Evolutionary conservation across 2,329 filamentous ascomycete species (phyloP).

Genomic region (Neospermospora avenae): DNA sequence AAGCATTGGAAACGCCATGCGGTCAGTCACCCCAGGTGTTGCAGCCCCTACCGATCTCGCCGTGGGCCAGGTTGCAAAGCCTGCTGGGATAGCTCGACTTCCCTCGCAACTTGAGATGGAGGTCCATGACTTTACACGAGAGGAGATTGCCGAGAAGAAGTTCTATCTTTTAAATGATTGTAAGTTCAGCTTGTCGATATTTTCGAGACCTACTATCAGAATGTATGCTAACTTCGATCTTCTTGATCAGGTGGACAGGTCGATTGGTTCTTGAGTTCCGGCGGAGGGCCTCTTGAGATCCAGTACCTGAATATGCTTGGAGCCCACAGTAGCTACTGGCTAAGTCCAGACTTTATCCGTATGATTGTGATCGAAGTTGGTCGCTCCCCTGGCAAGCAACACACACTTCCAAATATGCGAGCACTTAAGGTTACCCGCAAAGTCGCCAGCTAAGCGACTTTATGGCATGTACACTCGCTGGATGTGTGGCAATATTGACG

Average conservation of each 20-base stretch:
- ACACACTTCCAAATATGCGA: slow-evolving; percentile 55
- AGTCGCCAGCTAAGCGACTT: neutral
- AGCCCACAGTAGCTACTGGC: slow-evolving; percentile 94
- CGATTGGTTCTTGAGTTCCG: slow-evolving; percentile 81
- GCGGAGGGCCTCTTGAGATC: slow-evolving; percentile 84
- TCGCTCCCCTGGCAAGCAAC: slow-evolving; percentile 62
- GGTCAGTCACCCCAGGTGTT: slow-evolving; percentile 57
- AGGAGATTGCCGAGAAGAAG: slow-evolving; percentile 88
- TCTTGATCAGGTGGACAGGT: slow-evolving; percentile 62
- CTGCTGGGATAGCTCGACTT: slow-evolving; percentile 42
- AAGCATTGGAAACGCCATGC: slow-evolving; percentile 60
- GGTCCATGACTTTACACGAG: slow-evolving; percentile 88
- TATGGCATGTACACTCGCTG: neutral
- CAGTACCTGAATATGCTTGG: slow-evolving; percentile 97
- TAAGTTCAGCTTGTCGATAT: neutral
- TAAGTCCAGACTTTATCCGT: slow-evolving; percentile 79
- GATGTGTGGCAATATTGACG: neutral
- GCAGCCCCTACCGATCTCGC: slow-evolving; percentile 34
- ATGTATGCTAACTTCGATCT: neutral
- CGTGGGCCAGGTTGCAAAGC: slow-evolving; percentile 37
- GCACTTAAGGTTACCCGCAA: slow-evolving; percentile 47
- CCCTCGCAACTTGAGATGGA: slow-evolving; percentile 81
- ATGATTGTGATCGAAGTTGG: slow-evolving; percentile 89
- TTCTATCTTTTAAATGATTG: slow-evolving; percentile 91
- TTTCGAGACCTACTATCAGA: neutral